These are phyloP conservation scores for Schwanniomyces occidentalis DNA, from an alignment of 805 yeast species.

Conservation along the genomic window DNA sequence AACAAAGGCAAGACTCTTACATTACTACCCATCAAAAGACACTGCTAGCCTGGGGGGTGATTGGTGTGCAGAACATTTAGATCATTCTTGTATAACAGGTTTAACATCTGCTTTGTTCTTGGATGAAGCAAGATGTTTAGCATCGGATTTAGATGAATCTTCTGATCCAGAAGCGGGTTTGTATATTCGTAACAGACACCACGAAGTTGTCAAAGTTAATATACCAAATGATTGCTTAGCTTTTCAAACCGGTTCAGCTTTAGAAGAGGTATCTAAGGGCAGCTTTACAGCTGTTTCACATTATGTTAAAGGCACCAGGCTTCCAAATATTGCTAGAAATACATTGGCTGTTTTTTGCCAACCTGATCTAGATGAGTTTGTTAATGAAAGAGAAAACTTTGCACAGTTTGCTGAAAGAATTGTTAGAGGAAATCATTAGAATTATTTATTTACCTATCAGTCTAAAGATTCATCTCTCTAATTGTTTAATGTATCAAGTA, in stretches of 20 bases:
- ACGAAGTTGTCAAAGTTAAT: slow-evolving; percentile 46
- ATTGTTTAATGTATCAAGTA: too few species aligned
- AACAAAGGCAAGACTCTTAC: slow-evolving; percentile 58
- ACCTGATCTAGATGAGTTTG: slow-evolving; percentile 52
- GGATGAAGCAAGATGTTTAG: slow-evolving; percentile 33
- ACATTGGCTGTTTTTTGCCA: slow-evolving; percentile 65
- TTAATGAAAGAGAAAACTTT: slow-evolving; percentile 47
- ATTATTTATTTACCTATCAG: too few species aligned
- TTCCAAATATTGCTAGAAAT: slow-evolving; percentile 44
- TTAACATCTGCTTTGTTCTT: slow-evolving; percentile 54
- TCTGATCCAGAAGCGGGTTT: slow-evolving; percentile 53
- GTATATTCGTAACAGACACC: slow-evolving; percentile 48
- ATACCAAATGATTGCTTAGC: slow-evolving; percentile 59
- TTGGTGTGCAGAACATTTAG: slow-evolving; percentile 67
- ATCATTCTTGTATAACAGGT: slow-evolving; percentile 62
- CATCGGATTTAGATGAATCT: slow-evolving; percentile 22
- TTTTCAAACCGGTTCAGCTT: slow-evolving; percentile 60
- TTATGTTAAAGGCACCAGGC: slow-evolving; percentile 46
- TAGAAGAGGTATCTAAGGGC: slow-evolving; percentile 50
- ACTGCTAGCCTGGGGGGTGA: slow-evolving; percentile 22
- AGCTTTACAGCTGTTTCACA: slow-evolving; percentile 60
- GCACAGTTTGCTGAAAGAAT: slow-evolving; percentile 49
- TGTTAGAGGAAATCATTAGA: slow-evolving; percentile 39
- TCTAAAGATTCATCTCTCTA: too few species aligned
- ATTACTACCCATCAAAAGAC: slow-evolving; percentile 44